phyloP scores from a whole-genome alignment of 169 alveolate species.

The Eimeria praecox region DNA sequence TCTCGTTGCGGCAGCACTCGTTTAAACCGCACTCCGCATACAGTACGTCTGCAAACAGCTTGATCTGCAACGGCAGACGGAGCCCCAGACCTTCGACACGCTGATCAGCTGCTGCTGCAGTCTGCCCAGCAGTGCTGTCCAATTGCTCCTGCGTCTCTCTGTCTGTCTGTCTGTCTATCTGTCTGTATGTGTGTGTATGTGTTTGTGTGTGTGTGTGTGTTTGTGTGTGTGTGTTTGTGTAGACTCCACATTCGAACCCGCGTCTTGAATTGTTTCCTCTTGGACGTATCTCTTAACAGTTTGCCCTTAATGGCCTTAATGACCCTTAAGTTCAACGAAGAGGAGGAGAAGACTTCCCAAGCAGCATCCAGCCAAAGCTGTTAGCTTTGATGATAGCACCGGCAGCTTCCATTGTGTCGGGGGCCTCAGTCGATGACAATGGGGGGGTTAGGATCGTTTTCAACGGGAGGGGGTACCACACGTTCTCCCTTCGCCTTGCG shows the following conservation, averaged over 20 bases:
- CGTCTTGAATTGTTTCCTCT: background rate
- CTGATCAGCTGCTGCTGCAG: constrained; percentile 21
- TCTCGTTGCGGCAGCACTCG: background rate
- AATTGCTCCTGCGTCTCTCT: background rate
- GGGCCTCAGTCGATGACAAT: constrained; percentile 58
- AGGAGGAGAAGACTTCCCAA: background rate
- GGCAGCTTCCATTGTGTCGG: background rate
- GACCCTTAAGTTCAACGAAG: background rate
- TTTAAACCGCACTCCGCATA: background rate
- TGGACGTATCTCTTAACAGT: background rate
- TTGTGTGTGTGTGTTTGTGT: too few relatives aligned
- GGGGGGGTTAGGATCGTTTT: constrained; percentile 59
- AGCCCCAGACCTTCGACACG: background rate
- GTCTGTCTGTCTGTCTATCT: too few relatives aligned
- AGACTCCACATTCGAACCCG: background rate
- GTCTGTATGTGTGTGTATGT: too few relatives aligned
- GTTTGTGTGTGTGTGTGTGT: too few relatives aligned
- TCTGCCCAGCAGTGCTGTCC: background rate
- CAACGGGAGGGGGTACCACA: constrained; percentile 39
- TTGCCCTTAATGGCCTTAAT: background rate
- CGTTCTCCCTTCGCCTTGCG: constrained; percentile 63
- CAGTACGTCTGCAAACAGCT: background rate
- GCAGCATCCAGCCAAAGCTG: background rate
- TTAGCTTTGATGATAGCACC: background rate
- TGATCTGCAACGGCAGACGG: background rate